Evolutionary conservation across 805 yeast species (phyloP).

Genomic region (Ogataea polymorpha): DNA sequence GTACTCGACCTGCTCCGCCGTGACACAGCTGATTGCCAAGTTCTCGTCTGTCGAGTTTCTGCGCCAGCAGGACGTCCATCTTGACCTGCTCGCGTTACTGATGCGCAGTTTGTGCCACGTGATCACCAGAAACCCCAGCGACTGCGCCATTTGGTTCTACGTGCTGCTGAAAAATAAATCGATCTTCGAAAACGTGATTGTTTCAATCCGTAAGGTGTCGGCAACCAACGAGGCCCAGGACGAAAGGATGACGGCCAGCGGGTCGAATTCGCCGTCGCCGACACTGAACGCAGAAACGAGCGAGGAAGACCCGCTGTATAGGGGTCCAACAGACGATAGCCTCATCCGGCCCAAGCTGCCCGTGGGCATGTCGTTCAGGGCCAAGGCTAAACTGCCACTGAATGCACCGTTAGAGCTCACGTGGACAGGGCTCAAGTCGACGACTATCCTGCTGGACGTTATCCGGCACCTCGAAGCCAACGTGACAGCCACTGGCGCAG

Average conservation of each 20-base stretch:
- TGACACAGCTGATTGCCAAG: conserved; percentile 43
- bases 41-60: conserved; percentile 38
- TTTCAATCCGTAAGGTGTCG: conserved; percentile 32
- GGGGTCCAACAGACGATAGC: conserved; percentile 19
- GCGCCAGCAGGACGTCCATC: conserved; percentile 39
- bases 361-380: conserved; percentile 57
- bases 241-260: not conserved
- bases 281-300: conserved; percentile 3
- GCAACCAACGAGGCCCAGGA: conserved; percentile 17
- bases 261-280: conserved; percentile 11
- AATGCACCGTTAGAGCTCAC: conserved; percentile 47
- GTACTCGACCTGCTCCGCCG: conserved; percentile 44
- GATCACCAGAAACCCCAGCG: conserved; percentile 46
- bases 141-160: conserved; percentile 53
- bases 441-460: conserved; percentile 38
- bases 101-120: conserved; percentile 54
- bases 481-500: conserved; percentile 33
- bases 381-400: conserved; percentile 50
- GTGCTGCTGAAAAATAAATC: conserved; percentile 43
- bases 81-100: conserved; percentile 59
- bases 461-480: conserved; percentile 28
- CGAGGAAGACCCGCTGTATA: conserved; percentile 7
- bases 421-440: conserved; percentile 58
- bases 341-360: conserved; percentile 49
- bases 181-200: conserved; percentile 36